A percentile compares a stretch with the other conserved stretches of the same genome.
Conservation (phyloP, 495 filamentous ascomycete genomes). For the Tricharina praecox region DNA sequence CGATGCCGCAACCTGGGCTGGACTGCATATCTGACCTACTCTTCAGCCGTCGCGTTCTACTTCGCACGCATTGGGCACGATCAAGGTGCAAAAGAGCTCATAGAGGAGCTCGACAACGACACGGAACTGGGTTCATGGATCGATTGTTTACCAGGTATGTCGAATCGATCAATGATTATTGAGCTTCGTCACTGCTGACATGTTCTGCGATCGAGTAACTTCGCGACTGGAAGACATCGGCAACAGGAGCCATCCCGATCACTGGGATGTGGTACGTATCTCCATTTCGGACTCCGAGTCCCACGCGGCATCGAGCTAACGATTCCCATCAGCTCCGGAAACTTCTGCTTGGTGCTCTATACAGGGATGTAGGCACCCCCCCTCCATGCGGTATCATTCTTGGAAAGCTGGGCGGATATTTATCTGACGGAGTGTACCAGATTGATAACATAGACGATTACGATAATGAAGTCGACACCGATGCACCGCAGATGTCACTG, state of each 20-base stretch:
- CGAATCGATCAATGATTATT: too few species aligned
- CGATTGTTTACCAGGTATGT: constrained; percentile 26
- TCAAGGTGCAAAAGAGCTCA: constrained; percentile 41
- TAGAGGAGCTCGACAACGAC: constrained; percentile 43
- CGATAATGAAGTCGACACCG: too few species aligned
- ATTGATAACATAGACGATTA: too few species aligned
- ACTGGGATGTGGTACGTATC: background rate
- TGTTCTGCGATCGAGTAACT: background rate
- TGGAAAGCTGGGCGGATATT: too few species aligned
- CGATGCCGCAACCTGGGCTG: constrained; percentile 22
- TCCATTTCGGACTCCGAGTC: background rate
- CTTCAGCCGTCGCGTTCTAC: constrained; percentile 45
- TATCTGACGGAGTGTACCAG: too few species aligned
- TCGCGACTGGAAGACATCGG: background rate
- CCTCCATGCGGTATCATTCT: too few species aligned
- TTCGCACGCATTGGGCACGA: constrained; percentile 57
- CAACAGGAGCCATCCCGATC: too few species aligned
- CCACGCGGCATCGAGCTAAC: background rate
- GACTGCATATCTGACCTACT: constrained; percentile 38
- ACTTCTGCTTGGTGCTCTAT: background rate
- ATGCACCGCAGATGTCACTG: too few species aligned
- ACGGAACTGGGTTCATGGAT: constrained; percentile 40
- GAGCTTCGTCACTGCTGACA: background rate
- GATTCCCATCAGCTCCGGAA: background rate
- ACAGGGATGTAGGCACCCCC: background rate